Conservation (phyloP, 352 stramenopile species). For the Pythium folliculosum region DNA sequence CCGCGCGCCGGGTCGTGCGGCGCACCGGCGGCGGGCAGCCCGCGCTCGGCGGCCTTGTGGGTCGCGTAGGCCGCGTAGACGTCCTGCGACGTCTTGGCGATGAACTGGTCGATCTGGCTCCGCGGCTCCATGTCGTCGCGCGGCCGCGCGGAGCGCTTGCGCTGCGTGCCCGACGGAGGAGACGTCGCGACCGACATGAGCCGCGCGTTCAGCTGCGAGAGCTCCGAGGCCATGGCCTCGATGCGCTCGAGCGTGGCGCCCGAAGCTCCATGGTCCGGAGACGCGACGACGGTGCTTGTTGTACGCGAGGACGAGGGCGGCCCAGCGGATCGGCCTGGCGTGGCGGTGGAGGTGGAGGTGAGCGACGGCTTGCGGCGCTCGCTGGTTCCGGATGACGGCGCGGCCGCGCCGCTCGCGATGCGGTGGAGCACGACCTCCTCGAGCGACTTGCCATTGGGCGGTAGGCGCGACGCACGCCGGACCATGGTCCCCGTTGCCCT, state of each 20-base stretch:
- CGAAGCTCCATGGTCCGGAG: neutral
- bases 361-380: slow-evolving; percentile 12
- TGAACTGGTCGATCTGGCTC: slow-evolving; percentile 39
- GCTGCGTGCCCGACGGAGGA: neutral
- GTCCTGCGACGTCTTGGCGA: slow-evolving; percentile 50
- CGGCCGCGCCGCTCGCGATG: slow-evolving; percentile 29
- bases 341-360: neutral
- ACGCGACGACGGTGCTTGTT: too few species aligned
- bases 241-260: slow-evolving; percentile 25
- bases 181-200: slow-evolving; percentile 25
- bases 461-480: slow-evolving; percentile 53
- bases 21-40: neutral
- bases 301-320: neutral
- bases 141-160: slow-evolving; percentile 21
- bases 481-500: slow-evolving; percentile 41
- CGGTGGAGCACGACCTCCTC: slow-evolving; percentile 71
- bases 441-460: slow-evolving; percentile 56
- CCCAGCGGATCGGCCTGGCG: neutral
- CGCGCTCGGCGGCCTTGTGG: slow-evolving; percentile 5
- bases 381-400: neutral
- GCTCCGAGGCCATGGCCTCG: slow-evolving; percentile 28
- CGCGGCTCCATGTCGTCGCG: slow-evolving; percentile 32
- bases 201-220: slow-evolving; percentile 30
- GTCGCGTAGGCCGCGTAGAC: slow-evolving; percentile 32
- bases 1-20: slow-evolving; percentile 35